Evolutionary conservation across 169 alveolate genomes (phyloP).

Genomic region (Eimeria falciformis): DNA sequence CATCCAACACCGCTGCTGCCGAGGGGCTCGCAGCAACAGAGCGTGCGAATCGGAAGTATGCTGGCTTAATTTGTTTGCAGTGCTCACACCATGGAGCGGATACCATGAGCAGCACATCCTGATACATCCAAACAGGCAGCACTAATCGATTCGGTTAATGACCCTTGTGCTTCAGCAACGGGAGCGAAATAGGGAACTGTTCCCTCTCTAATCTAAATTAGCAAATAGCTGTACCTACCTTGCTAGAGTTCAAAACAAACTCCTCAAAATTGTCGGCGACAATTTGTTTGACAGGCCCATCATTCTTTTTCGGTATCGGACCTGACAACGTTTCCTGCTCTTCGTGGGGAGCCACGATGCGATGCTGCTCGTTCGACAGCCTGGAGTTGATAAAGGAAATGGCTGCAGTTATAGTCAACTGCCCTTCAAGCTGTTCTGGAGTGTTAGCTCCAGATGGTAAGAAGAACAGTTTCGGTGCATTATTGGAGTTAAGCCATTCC

Average conservation of each 20-base stretch:
- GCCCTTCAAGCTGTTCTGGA: constrained; percentile 49
- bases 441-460: constrained; percentile 15
- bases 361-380: constrained; percentile 37
- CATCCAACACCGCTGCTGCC: constrained; percentile 64
- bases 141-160: neutral
- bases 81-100: constrained; percentile 99
- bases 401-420: constrained; percentile 39
- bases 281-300: constrained; percentile 63
- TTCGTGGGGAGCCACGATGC: constrained; percentile 63
- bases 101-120: constrained; percentile 95
- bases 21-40: constrained; percentile 44
- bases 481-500: constrained; percentile 37
- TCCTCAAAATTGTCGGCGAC: constrained; percentile 67
- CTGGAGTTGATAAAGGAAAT: constrained; percentile 42
- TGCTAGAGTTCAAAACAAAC: constrained; percentile 39
- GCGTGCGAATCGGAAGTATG: constrained; percentile 82
- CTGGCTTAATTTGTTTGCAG: constrained; percentile 95
- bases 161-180: neutral
- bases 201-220: neutral
- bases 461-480: constrained; percentile 62
- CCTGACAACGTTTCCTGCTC: constrained; percentile 46
- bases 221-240: constrained; percentile 21
- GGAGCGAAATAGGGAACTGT: neutral
- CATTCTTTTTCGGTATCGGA: constrained; percentile 63
- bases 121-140: neutral